Evolutionary conservation across 1,284 basidiomycete genomes (phyloP), one percentile per base, ranked within the genome.

Genomic region (Schizophyllum commune): DNA sequence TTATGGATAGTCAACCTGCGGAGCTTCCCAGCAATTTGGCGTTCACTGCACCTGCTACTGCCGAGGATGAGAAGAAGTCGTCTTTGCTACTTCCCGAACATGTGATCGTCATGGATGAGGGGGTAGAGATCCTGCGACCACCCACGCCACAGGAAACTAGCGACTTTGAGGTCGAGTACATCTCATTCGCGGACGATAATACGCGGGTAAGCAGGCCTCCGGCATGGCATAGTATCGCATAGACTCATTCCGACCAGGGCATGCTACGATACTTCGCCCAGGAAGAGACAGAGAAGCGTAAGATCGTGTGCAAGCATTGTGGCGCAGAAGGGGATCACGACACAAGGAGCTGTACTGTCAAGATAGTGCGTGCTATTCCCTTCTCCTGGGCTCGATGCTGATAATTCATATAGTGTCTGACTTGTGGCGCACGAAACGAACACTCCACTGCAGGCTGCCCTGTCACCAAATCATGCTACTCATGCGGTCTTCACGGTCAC

Each of bases 401-500:
- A 56, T 21, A 63, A 52, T 52, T 7, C n/a, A 56, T 19, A 2
- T 60, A 96, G 92, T 97, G 94, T 71, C 73, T 91, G 33, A 93
- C 90, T 9, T 97, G 94, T 68, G 94, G 94, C 59, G 91, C 83
- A 17, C 83, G 88, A 60, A 86, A 96, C 68, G 91, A 95, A 64
- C 94, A 97, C 70, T 77, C 82, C 5, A 91, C 93, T 5, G 79
- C 87, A 60, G 84, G 86, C 60, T 97, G 94, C 73, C 92, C 94
- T 0, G 87, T 92, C 62, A 87, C 85, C 69, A 88, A 94, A 68
- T 86, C 84, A 5, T 96, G 94, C 70, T 96, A 88, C 71, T 83
- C 80, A 2, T 97, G 94, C 68, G 92, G 92, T 32, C 88, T 89
- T 81, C 88, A 89, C 68, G 94, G 94, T 0, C 94, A 97, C 70